A percentile compares a stretch with the other conserved stretches of the same genome.
Evolutionary conservation across 2,329 filamentous ascomycete species (phyloP).

Genomic region (Pestalotiopsis sp.): DNA sequence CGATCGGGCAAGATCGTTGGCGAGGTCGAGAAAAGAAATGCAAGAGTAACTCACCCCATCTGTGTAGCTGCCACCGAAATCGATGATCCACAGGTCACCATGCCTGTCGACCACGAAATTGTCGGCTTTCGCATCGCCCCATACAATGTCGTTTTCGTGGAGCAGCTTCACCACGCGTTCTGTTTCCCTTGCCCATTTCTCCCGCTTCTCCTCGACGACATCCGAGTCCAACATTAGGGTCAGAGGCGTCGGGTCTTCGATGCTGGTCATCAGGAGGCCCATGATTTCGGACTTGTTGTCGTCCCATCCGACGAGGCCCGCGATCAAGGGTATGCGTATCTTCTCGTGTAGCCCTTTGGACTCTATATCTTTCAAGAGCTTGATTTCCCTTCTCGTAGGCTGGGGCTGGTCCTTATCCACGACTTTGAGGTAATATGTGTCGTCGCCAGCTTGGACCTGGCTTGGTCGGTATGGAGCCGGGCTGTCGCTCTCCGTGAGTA

Average conservation of each 20-base stretch:
- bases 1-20: background rate
- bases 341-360: background rate
- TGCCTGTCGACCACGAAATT: conserved; percentile 40
- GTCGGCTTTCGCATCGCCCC: conserved; percentile 42
- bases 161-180: conserved; percentile 22
- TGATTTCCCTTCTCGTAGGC: conserved; percentile 14
- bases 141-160: conserved; percentile 35
- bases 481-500: background rate
- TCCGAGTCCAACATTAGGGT: conserved; percentile 15
- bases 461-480: conserved; percentile 6
- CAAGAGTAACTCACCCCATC: conserved; percentile 11
- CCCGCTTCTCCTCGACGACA: conserved; percentile 15
- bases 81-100: conserved; percentile 40
- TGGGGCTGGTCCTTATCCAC: conserved; percentile 10
- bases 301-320: conserved; percentile 10
- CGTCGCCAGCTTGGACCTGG: conserved; percentile 6
- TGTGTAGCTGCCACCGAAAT: conserved; percentile 40
- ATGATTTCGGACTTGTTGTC: conserved; percentile 12
- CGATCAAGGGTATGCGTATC: conserved; percentile 10
- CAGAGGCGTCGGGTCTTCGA: conserved; percentile 15
- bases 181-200: conserved; percentile 13
- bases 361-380: conserved; percentile 13
- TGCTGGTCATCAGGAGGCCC: conserved; percentile 13
- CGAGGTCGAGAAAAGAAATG: background rate
- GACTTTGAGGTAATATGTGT: conserved; percentile 13